Conservation (phyloP, 2,329 filamentous ascomycete genomes). For the Fusarium sublunatum region DNA sequence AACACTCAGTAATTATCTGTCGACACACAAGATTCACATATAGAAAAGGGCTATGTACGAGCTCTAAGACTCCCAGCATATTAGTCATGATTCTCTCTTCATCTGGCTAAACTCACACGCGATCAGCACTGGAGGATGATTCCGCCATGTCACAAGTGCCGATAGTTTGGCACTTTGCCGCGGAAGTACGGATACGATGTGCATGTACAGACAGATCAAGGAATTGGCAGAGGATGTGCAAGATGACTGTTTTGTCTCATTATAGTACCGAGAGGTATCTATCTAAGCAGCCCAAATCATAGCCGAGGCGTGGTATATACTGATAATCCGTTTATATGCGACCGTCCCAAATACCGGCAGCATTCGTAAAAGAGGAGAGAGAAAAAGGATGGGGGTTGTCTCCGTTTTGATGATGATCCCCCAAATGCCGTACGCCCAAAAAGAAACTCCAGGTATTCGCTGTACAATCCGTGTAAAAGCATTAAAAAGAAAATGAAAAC, state of each 20-base stretch:
- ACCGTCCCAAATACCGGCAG: constrained; percentile 15
- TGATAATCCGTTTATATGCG: constrained; percentile 20
- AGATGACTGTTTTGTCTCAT: constrained; percentile 21
- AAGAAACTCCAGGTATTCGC: constrained; percentile 28
- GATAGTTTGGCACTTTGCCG: not conserved
- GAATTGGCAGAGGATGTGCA: not conserved
- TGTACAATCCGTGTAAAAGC: not conserved
- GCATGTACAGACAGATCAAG: not conserved
- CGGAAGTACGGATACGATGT: constrained; percentile 7
- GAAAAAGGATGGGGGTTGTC: constrained; percentile 8
- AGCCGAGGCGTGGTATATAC: constrained; percentile 29
- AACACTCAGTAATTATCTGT: too few relatives aligned
- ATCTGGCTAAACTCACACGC: constrained; percentile 6
- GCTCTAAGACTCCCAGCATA: not conserved
- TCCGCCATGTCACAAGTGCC: not conserved
- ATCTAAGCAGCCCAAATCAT: constrained; percentile 11
- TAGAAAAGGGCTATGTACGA: too few relatives aligned
- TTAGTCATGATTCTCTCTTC: too few relatives aligned
- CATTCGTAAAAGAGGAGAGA: constrained; percentile 5
- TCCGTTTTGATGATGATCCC: constrained; percentile 13
- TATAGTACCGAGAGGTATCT: constrained; percentile 28
- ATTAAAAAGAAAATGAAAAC: not conserved
- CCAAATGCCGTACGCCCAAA: constrained; percentile 16
- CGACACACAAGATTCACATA: too few relatives aligned
- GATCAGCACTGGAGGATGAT: not conserved